Evolutionary conservation across 2,329 filamentous ascomycete genomes (phyloP).

Genomic region (Ascochyta fabae): DNA sequence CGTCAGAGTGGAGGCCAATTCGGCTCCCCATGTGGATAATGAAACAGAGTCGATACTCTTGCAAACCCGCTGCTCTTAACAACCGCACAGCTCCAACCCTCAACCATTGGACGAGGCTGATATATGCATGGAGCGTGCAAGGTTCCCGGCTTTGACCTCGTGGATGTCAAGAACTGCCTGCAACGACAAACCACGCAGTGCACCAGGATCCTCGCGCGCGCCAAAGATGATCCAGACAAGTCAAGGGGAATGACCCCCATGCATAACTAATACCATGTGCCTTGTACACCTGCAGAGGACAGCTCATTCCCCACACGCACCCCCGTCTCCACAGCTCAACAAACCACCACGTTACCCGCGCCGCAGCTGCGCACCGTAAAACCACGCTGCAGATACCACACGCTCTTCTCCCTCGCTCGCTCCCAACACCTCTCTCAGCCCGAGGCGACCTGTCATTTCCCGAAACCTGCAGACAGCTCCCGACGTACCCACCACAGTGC

Average conservation of each 20-base stretch:
- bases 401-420: too few relatives aligned
- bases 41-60: background rate
- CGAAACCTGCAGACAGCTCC: background rate
- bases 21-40: background rate
- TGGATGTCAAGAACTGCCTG: too few relatives aligned
- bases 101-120: background rate
- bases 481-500: background rate
- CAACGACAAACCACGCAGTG: too few relatives aligned
- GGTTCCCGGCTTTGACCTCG: too few relatives aligned
- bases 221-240: background rate
- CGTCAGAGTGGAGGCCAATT: background rate
- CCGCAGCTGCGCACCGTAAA: background rate
- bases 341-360: background rate
- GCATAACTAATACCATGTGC: too few relatives aligned
- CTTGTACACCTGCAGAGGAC: background rate
- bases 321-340: constrained; percentile 8
- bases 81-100: background rate
- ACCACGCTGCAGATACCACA: too few relatives aligned
- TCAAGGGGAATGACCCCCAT: background rate
- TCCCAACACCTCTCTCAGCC: too few relatives aligned
- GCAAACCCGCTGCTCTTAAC: background rate
- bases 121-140: background rate
- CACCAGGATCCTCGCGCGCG: too few relatives aligned
- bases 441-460: background rate
- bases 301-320: constrained; percentile 3